Evolutionary conservation across 2,329 filamentous ascomycete genomes (phyloP), one percentile per base, ranked within the genome.

Genomic region (Cadophora luteo-olivacea): DNA sequence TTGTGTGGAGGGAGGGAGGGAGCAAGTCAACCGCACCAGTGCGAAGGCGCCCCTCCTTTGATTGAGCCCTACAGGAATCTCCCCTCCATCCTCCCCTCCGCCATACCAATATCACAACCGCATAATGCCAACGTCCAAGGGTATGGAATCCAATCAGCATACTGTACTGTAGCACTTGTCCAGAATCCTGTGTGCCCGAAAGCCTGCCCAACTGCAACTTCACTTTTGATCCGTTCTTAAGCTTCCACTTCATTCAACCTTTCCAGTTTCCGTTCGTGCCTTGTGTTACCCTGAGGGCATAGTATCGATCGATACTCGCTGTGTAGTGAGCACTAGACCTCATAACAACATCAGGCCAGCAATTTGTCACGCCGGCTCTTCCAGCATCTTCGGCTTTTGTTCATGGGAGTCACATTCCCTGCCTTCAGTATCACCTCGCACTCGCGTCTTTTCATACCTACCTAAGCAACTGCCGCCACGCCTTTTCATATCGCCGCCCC

Each of bases 291-390:
- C 36, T 38, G 36, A 1, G 36, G 36, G 36, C 3, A 38, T 38
- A 38, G 12, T 38, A 38, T 38, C 12, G 36, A 29, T 54, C 51
- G 5, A 14, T 19, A 55, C 12, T 55, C 60, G 29, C 60, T 22
- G 38, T 16, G 41, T 5, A 61, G 38, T 64, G 60, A 49, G 51
- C 29, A 25, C 64, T n/a, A 58, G 24, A 29, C n/a, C 32, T 54
- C 36, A 54, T 38, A 54, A 33, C 49, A 64, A 25, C n/a, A 49
- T 14, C 60, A 49, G 22, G 32, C 70, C 38, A 71, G 70, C 66
- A 63, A 74, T 60, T 60, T 60, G 57, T 60, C 73, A 73, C 72
- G 71, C 72, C 64, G 57, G 48, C 48, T 36, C 32, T 54, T 52
- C 48, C 57, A 60, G 57, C 57, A 60, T 38, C 57, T 60, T 60